A percentile compares a stretch with the other conserved stretches of the same genome.
These are phyloP conservation scores for Amanita phalloides DNA, from an alignment of 768 basidiomycete species.

Conservation along the genomic window DNA sequence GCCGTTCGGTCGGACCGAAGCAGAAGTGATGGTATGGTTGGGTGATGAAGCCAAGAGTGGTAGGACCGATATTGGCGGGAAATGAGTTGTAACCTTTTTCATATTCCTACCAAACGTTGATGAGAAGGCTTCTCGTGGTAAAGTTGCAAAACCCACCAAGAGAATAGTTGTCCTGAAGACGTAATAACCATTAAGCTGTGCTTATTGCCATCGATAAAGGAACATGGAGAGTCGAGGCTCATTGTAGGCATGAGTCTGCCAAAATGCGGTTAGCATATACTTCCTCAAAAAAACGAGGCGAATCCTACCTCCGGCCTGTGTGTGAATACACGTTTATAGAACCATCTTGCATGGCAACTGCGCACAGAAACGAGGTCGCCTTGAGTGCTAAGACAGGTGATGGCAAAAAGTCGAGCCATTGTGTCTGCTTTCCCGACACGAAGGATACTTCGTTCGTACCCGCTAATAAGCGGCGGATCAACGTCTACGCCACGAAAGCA, in stretches of 20 bases:
- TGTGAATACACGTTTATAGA: constrained; percentile 76
- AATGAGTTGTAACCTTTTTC: constrained; percentile 52
- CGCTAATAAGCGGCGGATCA: constrained; percentile 11
- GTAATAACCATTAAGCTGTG: constrained; percentile 66
- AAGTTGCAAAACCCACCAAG: constrained; percentile 43
- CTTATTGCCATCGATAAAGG: constrained; percentile 58
- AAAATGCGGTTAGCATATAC: constrained; percentile 1
- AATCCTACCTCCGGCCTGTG: constrained; percentile 63
- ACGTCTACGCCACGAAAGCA: neutral
- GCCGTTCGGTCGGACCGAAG: constrained; percentile 69
- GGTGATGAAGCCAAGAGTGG: constrained; percentile 47
- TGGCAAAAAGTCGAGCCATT: constrained; percentile 87
- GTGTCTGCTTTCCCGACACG: constrained; percentile 52
- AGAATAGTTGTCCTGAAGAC: constrained; percentile 55
- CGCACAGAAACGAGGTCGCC: constrained; percentile 58
- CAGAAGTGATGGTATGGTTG: constrained; percentile 51
- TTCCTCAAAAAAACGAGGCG: neutral
- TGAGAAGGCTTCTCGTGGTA: neutral
- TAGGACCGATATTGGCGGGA: constrained; percentile 53
- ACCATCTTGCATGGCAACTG: constrained; percentile 72
- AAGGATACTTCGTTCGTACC: constrained; percentile 63
- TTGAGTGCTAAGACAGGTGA: constrained; percentile 58
- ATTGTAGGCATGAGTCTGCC: constrained; percentile 72
- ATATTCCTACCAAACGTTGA: constrained; percentile 46
- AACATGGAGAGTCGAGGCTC: constrained; percentile 58